These are phyloP conservation scores for Talaromyces piceae DNA, from an alignment of 2,329 filamentous ascomycete genomes.

Conservation along the genomic window DNA sequence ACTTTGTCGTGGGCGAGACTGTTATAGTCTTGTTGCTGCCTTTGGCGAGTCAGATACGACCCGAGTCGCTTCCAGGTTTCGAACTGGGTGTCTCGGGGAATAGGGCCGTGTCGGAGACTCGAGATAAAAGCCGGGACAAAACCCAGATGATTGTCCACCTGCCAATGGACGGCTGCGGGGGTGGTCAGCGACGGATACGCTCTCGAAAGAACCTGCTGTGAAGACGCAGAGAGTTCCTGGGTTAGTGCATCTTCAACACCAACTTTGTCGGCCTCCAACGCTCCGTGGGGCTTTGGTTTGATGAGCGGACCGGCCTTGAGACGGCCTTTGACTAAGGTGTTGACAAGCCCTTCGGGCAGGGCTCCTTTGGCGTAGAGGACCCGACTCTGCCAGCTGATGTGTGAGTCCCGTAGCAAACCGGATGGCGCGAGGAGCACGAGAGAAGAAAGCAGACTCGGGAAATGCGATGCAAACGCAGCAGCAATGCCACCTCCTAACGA, in stretches of 20 bases:
- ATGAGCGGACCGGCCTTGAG: slow-evolving; percentile 39
- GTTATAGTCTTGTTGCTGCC: slow-evolving; percentile 19
- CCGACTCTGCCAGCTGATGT: slow-evolving; percentile 54
- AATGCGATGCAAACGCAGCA: slow-evolving; percentile 61
- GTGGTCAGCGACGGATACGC: slow-evolving; percentile 49
- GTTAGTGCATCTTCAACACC: slow-evolving; percentile 31
- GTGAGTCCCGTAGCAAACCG: slow-evolving; percentile 61
- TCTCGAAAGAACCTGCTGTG: slow-evolving; percentile 42
- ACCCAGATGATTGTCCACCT: slow-evolving; percentile 57
- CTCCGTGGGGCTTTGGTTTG: slow-evolving; percentile 20
- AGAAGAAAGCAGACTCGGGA: slow-evolving; percentile 59
- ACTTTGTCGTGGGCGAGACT: slow-evolving; percentile 44
- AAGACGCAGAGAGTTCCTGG: slow-evolving; percentile 32
- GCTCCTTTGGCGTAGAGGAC: slow-evolving; percentile 56
- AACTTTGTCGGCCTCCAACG: slow-evolving; percentile 27
- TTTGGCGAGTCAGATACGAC: slow-evolving; percentile 38
- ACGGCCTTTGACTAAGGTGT: slow-evolving; percentile 45
- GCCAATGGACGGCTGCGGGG: slow-evolving; percentile 60
- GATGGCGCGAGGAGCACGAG: slow-evolving; percentile 72
- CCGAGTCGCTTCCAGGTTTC: slow-evolving; percentile 55
- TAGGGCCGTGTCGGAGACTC: slow-evolving; percentile 61
- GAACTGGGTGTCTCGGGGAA: slow-evolving; percentile 52
- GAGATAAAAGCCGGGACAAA: slow-evolving; percentile 66
- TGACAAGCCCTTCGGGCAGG: slow-evolving; percentile 52
- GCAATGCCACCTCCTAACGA: slow-evolving; percentile 71